These are phyloP conservation scores for Sophora flavescens DNA, from an alignment of 306 rosid genomes.

Conservation along the genomic window DNA sequence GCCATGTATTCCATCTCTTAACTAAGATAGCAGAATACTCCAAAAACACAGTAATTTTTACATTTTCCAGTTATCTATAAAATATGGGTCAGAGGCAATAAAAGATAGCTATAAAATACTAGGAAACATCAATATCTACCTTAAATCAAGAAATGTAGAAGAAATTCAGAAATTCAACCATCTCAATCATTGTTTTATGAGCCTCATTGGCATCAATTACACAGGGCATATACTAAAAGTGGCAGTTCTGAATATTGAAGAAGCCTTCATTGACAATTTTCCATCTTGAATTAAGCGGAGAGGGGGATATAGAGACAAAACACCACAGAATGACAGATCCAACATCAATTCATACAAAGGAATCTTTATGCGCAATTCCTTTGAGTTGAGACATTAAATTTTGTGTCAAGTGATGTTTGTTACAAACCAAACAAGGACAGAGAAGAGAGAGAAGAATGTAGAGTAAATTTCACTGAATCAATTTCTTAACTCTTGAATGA, in stretches of 20 bases:
- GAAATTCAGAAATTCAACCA: slow-evolving; percentile 7
- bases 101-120: slow-evolving; percentile 7
- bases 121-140: slow-evolving; percentile 9
- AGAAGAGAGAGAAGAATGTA: too few species aligned
- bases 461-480: too few species aligned
- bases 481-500: too few species aligned
- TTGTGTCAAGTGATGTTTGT: slow-evolving; percentile 8
- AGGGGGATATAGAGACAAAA: not conserved
- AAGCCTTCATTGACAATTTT: too few species aligned
- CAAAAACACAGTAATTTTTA: not conserved
- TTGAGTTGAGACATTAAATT: not conserved
- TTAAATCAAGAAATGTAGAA: slow-evolving; percentile 9
- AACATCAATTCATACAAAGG: slow-evolving; percentile 7
- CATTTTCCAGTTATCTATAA: slow-evolving; percentile 30
- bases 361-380: slow-evolving; percentile 1
- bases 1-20: not conserved
- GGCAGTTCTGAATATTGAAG: too few species aligned
- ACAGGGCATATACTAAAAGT: not conserved
- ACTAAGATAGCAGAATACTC: not conserved
- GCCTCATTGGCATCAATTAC: not conserved
- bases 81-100: slow-evolving; percentile 5
- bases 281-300: too few species aligned
- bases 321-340: not conserved
- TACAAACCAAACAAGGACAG: too few species aligned
- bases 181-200: not conserved